A percentile compares a stretch with the other conserved stretches of the same genome.
These are phyloP conservation scores for Salix koriyanagi DNA, from an alignment of 345 rosid species.

Conservation along the genomic window DNA sequence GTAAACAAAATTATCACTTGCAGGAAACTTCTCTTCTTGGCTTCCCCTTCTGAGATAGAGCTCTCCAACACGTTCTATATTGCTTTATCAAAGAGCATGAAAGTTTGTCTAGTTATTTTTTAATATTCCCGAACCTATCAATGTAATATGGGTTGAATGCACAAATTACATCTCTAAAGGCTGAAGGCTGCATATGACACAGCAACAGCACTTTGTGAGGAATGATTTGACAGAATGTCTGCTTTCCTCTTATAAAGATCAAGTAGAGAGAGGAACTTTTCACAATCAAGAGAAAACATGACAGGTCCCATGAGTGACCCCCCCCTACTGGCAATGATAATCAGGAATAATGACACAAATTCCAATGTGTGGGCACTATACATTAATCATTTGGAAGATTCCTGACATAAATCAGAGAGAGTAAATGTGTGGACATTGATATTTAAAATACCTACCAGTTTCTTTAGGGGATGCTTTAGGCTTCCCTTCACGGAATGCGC, in stretches of 20 bases:
- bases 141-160: background rate
- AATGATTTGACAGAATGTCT: background rate
- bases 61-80: background rate
- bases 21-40: background rate
- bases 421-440: background rate
- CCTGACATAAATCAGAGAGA: background rate
- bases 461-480: constrained; percentile 46
- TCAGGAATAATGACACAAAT: background rate
- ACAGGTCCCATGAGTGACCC: background rate
- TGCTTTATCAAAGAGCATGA: background rate
- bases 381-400: background rate
- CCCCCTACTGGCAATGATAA: background rate
- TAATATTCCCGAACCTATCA: background rate
- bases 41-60: background rate
- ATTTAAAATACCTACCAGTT: constrained; percentile 46
- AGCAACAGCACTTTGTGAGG: background rate
- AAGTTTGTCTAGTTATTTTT: background rate
- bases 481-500: constrained; percentile 54
- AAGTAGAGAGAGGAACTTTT: background rate
- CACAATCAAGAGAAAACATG: background rate
- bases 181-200: background rate
- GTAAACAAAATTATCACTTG: background rate
- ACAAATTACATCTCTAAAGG: background rate
- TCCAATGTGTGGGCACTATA: background rate
- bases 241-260: background rate